phyloP scores from a whole-genome alignment of 345 rosid species.

The Durio zibethinus region DNA sequence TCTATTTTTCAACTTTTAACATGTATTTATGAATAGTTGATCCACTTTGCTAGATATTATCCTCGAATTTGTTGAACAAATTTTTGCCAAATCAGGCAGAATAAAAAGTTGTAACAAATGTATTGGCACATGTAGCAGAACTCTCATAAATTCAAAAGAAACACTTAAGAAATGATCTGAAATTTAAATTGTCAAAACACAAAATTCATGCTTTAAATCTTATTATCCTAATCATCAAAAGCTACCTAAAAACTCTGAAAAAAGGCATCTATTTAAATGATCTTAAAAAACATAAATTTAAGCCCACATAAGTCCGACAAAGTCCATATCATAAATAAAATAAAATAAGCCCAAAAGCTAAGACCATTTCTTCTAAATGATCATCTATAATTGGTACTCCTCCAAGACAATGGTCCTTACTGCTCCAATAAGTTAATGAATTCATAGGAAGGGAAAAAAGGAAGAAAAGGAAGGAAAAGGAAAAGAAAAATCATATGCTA shows the following conservation, averaged over 20 bases:
- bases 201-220: neutral
- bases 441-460: too few relatives aligned
- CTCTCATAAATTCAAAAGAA: neutral
- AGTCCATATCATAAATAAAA: neutral
- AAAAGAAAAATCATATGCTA: too few relatives aligned
- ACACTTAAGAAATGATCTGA: neutral
- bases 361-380: neutral
- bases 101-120: neutral
- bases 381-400: neutral
- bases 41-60: neutral
- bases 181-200: neutral
- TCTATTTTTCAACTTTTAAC: constrained; percentile 7
- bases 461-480: too few relatives aligned
- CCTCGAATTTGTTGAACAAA: neutral
- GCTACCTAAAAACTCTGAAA: neutral
- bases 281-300: too few relatives aligned
- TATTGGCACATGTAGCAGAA: neutral
- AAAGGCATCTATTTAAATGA: neutral
- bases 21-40: neutral
- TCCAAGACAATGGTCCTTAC: neutral
- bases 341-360: neutral
- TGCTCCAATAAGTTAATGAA: neutral
- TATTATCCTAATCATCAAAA: neutral
- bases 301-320: neutral
- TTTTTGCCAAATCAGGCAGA: neutral